These are phyloP conservation scores for Podospora sp. DNA, from an alignment of 495 filamentous ascomycete genomes.

Conservation along the genomic window DNA sequence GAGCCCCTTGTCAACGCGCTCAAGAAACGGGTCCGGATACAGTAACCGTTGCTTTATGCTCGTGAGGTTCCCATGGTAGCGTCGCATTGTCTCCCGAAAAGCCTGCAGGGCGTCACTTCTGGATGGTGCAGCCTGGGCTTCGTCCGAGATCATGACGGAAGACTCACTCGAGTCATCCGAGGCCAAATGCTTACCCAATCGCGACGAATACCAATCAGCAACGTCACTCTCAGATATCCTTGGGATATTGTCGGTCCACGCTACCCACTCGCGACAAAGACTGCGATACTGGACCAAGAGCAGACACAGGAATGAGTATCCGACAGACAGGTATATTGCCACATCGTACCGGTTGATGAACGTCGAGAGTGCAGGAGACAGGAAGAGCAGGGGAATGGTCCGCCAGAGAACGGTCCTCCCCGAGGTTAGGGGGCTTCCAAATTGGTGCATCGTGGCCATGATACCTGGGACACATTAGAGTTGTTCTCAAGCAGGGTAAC, in stretches of 20 bases:
- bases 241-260: slow-evolving; percentile 52
- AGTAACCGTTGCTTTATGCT: neutral
- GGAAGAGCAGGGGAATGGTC: slow-evolving; percentile 51
- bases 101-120: slow-evolving; percentile 23
- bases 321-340: slow-evolving; percentile 50
- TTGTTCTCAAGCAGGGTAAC: neutral
- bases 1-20: slow-evolving; percentile 22
- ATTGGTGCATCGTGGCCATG: slow-evolving; percentile 38
- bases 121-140: slow-evolving; percentile 5
- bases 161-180: slow-evolving; percentile 17
- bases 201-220: slow-evolving; percentile 50
- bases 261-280: slow-evolving; percentile 54
- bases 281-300: slow-evolving; percentile 50
- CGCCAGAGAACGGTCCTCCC: slow-evolving; percentile 43
- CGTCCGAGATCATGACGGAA: neutral
- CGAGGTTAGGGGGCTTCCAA: slow-evolving; percentile 31
- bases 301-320: slow-evolving; percentile 49
- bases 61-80: neutral
- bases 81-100: slow-evolving; percentile 23
- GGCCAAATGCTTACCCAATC: neutral
- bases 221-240: slow-evolving; percentile 53
- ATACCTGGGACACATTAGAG: slow-evolving; percentile 24
- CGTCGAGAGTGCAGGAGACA: slow-evolving; percentile 51
- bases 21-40: slow-evolving; percentile 14
- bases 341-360: slow-evolving; percentile 50